Evolutionary conservation across 768 basidiomycete species (phyloP), one percentile per base, ranked within the genome.

Genomic region (Pisolithus microcarpus): DNA sequence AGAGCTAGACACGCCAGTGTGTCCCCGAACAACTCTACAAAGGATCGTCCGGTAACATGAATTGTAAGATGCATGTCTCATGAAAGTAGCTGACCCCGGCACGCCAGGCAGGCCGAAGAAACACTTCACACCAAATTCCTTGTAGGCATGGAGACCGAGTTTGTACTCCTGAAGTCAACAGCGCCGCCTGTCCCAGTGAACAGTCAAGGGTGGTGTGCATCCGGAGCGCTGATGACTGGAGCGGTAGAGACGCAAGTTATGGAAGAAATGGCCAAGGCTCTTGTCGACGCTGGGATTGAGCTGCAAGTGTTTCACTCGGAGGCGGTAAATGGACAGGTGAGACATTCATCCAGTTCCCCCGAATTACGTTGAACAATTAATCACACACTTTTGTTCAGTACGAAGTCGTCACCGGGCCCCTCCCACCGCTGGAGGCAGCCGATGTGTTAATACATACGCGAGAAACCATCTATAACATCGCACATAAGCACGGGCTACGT

Each of bases 231-330:
- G 4, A 57, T 52, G 9, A 61, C 80, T 0, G 86, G 84, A 15
- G 71, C 73, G 1, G 54, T 61, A n/a, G 80, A 70, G 45, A 51
- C 71, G 1, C 61, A 56, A 10, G 75, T 75, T 0, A 56, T 87
- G 3, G 73, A 79, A 50, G 84, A 86, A 50, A 87, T 87, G 16
- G 77, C 74, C 0, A 70, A 79, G 36, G 66, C 67, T 10, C 62
- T 89, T 4, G 58, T 69, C 44, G 56, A 43, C 0, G 73, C 76
- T 4, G 78, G 76, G 0, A 75, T 88, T 7, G 80, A 81, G 59
- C 64, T 89, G 6, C 74, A 84, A 61, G 78, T 84, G 78, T 81
- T 80, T 54, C 87, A 87, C 52, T 62, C 79, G 0, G 86, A 88
- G 64, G 80, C 75, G 7, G 85, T 84, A 1, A 82, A 83, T 3